A percentile compares a stretch with the other conserved stretches of the same genome.
Conservation (phyloP, 225 moss, liverwort and hornwort genomes). For the Rhytidiadelphus loreus region DNA sequence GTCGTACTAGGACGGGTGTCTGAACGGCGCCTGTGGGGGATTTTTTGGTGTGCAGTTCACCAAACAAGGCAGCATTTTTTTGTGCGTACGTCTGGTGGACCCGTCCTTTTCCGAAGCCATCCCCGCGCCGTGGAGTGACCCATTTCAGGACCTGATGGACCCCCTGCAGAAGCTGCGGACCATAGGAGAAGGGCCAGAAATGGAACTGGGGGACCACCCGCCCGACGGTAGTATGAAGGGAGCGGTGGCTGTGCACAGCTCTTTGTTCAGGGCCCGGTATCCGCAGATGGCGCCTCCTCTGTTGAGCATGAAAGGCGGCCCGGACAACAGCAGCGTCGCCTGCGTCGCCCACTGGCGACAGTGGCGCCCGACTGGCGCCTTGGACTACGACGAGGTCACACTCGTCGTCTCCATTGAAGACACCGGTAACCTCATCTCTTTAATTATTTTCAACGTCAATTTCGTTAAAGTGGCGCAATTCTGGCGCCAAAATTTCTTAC, state of each 20-base stretch:
- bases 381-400: constrained; percentile 22
- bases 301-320: constrained; percentile 67
- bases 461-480: background rate
- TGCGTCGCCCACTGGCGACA: constrained; percentile 46
- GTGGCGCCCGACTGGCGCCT: constrained; percentile 28
- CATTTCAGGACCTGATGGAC: constrained; percentile 12
- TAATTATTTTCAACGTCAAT: background rate
- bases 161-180: background rate
- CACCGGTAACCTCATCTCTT: constrained; percentile 21
- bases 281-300: constrained; percentile 49
- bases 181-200: background rate
- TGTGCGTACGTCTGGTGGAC: constrained; percentile 54
- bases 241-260: constrained; percentile 16
- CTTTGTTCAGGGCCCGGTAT: background rate
- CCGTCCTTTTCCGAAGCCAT: background rate
- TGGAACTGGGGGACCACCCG: background rate
- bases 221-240: constrained; percentile 3
- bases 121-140: background rate
- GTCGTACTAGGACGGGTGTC: background rate
- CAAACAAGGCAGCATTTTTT: constrained; percentile 67
- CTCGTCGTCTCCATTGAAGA: constrained; percentile 73
- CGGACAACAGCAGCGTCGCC: constrained; percentile 7
- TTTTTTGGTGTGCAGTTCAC: constrained; percentile 52
- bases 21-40: background rate
- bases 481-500: background rate